These are phyloP conservation scores for Begonia peltatifolia DNA, from an alignment of 306 rosid species.

Conservation along the genomic window DNA sequence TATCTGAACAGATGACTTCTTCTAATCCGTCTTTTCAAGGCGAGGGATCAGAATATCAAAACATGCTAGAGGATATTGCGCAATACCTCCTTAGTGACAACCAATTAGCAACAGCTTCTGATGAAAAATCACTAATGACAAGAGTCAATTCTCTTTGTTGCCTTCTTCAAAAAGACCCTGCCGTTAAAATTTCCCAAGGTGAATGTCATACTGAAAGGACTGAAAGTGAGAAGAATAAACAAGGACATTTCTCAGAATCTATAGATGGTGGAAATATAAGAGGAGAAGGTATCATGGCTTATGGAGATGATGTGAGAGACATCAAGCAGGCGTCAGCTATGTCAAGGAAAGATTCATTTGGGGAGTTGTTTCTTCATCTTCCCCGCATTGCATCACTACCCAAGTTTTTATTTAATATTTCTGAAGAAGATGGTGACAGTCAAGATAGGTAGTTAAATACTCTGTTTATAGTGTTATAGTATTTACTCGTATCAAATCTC, in stretches of 20 bases:
- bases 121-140: conserved; percentile 75
- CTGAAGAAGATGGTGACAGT: conserved; percentile 41
- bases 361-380: conserved; percentile 57
- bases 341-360: conserved; percentile 77
- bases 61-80: conserved; percentile 55
- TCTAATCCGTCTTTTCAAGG: conserved; percentile 29
- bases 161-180: conserved; percentile 67
- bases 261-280: conserved; percentile 7
- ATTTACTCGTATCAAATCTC: conserved; percentile 4
- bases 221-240: conserved; percentile 22
- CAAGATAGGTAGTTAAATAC: conserved; percentile 15
- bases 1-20: conserved; percentile 57
- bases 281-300: conserved; percentile 16
- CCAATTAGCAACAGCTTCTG: conserved; percentile 43
- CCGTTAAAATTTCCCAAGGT: conserved; percentile 15
- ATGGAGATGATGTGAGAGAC: conserved; percentile 30
- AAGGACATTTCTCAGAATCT: conserved; percentile 9
- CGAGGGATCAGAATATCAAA: conserved; percentile 35
- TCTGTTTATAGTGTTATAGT: conserved; percentile 1
- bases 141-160: conserved; percentile 79
- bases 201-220: conserved; percentile 18
- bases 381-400: conserved; percentile 69
- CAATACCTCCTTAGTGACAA: conserved; percentile 62
- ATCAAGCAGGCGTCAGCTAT: conserved; percentile 35
- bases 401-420: conserved; percentile 53